Conservation (phyloP, 306 rosid species). For the Lathyrus sativus region DNA sequence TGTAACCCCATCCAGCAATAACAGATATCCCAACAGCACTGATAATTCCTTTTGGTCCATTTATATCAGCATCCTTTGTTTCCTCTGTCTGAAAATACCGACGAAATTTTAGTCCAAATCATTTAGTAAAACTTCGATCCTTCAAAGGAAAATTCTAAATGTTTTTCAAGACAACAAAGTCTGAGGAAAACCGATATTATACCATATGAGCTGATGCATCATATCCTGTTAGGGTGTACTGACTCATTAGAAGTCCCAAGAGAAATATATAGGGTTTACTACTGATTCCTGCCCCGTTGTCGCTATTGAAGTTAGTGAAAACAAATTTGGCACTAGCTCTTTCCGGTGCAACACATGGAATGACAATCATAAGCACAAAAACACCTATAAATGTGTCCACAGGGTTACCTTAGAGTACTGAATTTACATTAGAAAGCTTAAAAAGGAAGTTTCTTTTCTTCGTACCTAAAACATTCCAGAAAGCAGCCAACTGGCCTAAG, state of each 20-base stretch:
- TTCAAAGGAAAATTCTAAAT: slow-evolving; percentile 14
- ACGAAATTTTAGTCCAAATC: slow-evolving; percentile 28
- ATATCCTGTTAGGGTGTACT: slow-evolving; percentile 83
- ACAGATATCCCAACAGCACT: slow-evolving; percentile 89
- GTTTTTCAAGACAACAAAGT: slow-evolving; percentile 25
- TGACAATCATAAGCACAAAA: slow-evolving; percentile 77
- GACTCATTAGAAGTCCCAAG: slow-evolving; percentile 91
- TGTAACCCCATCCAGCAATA: slow-evolving; percentile 87
- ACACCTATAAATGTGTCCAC: slow-evolving; percentile 59
- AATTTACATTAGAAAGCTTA: slow-evolving; percentile 9
- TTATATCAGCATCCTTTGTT: slow-evolving; percentile 83
- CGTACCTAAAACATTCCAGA: slow-evolving; percentile 83
- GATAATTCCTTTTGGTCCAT: slow-evolving; percentile 96
- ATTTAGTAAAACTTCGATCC: slow-evolving; percentile 33
- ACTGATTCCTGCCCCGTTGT: slow-evolving; percentile 73
- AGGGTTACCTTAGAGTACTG: slow-evolving; percentile 7
- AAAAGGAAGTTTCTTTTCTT: slow-evolving; percentile 19
- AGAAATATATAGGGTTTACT: slow-evolving; percentile 77
- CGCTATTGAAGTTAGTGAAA: slow-evolving; percentile 88
- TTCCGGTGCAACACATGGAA: slow-evolving; percentile 79
- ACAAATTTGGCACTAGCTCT: slow-evolving; percentile 83
- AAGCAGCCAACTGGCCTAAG: slow-evolving; percentile 88
- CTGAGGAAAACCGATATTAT: slow-evolving; percentile 39
- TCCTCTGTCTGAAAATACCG: slow-evolving; percentile 78
- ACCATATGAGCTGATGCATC: slow-evolving; percentile 99